Evolutionary conservation across 768 basidiomycete genomes (phyloP), one percentile per base, ranked within the genome.

Genomic region (Chiua virens): DNA sequence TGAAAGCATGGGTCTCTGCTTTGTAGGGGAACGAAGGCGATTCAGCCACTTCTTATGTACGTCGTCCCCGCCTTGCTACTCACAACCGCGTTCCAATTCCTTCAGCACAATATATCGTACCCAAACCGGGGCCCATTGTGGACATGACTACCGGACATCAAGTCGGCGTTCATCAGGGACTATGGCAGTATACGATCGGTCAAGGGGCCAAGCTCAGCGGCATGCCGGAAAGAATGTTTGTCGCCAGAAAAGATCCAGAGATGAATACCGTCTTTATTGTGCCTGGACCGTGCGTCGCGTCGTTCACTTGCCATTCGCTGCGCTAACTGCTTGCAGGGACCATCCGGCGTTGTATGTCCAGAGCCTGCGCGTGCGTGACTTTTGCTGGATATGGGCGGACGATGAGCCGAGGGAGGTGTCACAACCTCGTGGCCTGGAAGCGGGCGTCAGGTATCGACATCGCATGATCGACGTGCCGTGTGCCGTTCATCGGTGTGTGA

Each of bases 1-100:
- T 17, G 95, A 98, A 63, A 93, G 90, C 67, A 93, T 96, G 83
- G 95, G 95, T 0, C 79, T 98, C 17, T 98, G 95, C 62, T 98
- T 98, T 56, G 85, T 98, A 2, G 95, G 94, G 5, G 82, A 94
- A 63, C 83, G 86, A 61, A 75, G 76, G 10, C 79, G 73, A 42
- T 95, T 96, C 57, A 74, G 77, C 23, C 70, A 79, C 9, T 98
- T 95, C 63, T 67, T 95, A 43, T 79, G 91, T 88, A 53, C 54
- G 79, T 69, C 23, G 32, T 47, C 34, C 35, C 4, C 42, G 10
- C 32, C n/a, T 14, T 34, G 7, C n/a, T n/a, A n/a, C 15, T n/a
- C 34, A 20, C 4, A 17, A 22, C 15, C 34, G 34, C 34, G 8
- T 36, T 43, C 8, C 49, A 35, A 41, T 45, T 27, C 6, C 18